These are phyloP conservation scores for Pythium graminicola DNA, from an alignment of 352 stramenopile species.

Conservation along the genomic window DNA sequence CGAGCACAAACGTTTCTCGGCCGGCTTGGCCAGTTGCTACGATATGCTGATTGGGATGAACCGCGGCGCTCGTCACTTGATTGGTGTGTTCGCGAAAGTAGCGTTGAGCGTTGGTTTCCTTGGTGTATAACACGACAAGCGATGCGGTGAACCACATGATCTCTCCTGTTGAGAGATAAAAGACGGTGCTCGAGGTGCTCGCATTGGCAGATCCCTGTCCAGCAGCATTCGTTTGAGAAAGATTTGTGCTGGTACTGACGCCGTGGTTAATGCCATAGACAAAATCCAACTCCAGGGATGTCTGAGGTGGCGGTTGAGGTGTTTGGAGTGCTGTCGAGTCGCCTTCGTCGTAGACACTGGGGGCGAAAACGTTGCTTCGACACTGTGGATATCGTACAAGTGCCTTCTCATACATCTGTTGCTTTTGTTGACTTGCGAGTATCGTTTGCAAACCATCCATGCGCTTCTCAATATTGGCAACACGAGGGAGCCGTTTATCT, in stretches of 20 bases:
- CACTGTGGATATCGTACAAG: conserved; percentile 60
- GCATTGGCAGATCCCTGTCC: conserved; percentile 16
- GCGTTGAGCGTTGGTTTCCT: conserved; percentile 40
- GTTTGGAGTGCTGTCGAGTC: background rate
- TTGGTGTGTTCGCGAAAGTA: conserved; percentile 58
- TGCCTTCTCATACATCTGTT: conserved; percentile 56
- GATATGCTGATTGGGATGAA: conserved; percentile 58
- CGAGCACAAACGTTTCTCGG: conserved; percentile 48
- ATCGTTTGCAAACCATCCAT: conserved; percentile 32
- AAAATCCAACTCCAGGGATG: conserved; percentile 49
- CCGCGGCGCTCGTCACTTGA: conserved; percentile 41
- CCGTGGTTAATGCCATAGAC: conserved; percentile 55
- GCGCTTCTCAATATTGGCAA: conserved; percentile 68
- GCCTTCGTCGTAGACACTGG: conserved; percentile 41
- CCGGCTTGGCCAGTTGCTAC: conserved; percentile 57
- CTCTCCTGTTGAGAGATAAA: conserved; percentile 54
- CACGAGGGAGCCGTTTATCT: conserved; percentile 68
- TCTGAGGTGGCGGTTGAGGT: conserved; percentile 24
- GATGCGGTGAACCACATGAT: conserved; percentile 58
- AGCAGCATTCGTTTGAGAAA: conserved; percentile 17
- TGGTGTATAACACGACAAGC: conserved; percentile 54
- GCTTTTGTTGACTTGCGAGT: conserved; percentile 46
- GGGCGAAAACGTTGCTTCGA: conserved; percentile 57
- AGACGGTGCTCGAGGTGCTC: conserved; percentile 39
- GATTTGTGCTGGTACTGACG: conserved; percentile 8